Evolutionary conservation across 2,329 filamentous ascomycete genomes (phyloP).

Genomic region (Aureobasidium musti): DNA sequence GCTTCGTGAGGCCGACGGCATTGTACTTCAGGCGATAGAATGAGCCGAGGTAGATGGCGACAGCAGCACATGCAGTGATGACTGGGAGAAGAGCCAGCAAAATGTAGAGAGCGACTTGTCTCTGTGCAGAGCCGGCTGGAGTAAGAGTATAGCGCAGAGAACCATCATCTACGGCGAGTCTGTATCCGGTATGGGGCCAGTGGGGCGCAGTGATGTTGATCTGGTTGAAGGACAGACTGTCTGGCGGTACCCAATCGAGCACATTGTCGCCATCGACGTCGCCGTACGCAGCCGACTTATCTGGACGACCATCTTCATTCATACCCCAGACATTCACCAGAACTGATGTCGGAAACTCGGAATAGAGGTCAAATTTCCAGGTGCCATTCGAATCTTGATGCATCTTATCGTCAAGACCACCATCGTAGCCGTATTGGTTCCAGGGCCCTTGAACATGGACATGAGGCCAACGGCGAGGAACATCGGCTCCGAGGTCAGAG

Average conservation of each 20-base stretch:
- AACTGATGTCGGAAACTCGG: conserved; percentile 63
- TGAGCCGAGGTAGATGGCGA: conserved; percentile 60
- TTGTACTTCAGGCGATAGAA: conserved; percentile 68
- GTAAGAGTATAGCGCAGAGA: conserved; percentile 54
- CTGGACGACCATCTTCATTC: conserved; percentile 63
- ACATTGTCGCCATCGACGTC: conserved; percentile 63
- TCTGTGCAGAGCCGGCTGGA: conserved; percentile 56
- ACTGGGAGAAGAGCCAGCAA: conserved; percentile 58
- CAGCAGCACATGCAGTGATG: conserved; percentile 51
- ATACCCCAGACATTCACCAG: conserved; percentile 69
- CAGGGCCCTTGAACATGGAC: conserved; percentile 12
- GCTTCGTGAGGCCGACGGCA: conserved; percentile 53
- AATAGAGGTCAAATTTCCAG: conserved; percentile 63
- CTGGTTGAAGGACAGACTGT: conserved; percentile 56
- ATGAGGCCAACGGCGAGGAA: not conserved
- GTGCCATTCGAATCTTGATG: conserved; percentile 49
- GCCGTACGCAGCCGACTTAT: conserved; percentile 60
- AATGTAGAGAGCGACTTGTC: conserved; percentile 58
- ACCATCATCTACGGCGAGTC: conserved; percentile 58
- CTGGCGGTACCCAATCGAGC: conserved; percentile 63
- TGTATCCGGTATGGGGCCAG: conserved; percentile 58
- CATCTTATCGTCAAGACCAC: conserved; percentile 42
- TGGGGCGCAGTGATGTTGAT: conserved; percentile 63
- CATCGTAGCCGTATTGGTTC: conserved; percentile 19
- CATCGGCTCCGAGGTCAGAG: conserved; percentile 51